These are phyloP conservation scores for Ilex paraguariensis DNA, from an alignment of 305 asterid species.

Conservation along the genomic window DNA sequence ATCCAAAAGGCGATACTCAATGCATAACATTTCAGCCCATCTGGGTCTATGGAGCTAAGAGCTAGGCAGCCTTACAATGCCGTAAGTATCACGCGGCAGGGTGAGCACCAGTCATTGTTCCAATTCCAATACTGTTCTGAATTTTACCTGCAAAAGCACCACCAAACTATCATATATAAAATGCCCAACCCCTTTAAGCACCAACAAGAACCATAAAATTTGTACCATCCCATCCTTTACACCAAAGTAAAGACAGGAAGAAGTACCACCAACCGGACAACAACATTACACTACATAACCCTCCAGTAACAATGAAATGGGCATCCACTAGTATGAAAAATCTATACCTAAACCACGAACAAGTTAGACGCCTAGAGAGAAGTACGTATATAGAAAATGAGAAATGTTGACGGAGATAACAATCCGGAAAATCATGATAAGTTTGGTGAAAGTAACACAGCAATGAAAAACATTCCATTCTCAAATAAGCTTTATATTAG, in stretches of 20 bases:
- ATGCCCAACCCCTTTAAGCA: slow-evolving; percentile 16
- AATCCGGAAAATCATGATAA: no score
- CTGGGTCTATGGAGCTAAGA: neutral
- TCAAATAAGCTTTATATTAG: neutral
- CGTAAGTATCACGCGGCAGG: neutral
- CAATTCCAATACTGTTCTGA: neutral
- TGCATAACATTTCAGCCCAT: neutral
- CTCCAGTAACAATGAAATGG: slow-evolving; percentile 5
- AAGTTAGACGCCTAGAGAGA: neutral
- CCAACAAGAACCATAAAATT: neutral
- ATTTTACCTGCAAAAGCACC: neutral
- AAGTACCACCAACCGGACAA: slow-evolving; percentile 29
- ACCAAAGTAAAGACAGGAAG: slow-evolving; percentile 24
- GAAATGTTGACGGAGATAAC: neutral
- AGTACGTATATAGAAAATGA: neutral
- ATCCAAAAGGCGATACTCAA: neutral
- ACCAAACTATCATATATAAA: neutral
- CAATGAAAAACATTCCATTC: neutral
- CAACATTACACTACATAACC: slow-evolving; percentile 10
- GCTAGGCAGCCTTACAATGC: neutral
- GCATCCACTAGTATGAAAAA: neutral
- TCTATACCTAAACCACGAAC: neutral
- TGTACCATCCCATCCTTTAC: slow-evolving; percentile 15
- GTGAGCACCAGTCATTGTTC: slow-evolving; percentile 6
- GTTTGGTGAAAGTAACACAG: neutral